Evolutionary conservation across 768 basidiomycete genomes (phyloP).

Genomic region (Lactifluus piperatus): DNA sequence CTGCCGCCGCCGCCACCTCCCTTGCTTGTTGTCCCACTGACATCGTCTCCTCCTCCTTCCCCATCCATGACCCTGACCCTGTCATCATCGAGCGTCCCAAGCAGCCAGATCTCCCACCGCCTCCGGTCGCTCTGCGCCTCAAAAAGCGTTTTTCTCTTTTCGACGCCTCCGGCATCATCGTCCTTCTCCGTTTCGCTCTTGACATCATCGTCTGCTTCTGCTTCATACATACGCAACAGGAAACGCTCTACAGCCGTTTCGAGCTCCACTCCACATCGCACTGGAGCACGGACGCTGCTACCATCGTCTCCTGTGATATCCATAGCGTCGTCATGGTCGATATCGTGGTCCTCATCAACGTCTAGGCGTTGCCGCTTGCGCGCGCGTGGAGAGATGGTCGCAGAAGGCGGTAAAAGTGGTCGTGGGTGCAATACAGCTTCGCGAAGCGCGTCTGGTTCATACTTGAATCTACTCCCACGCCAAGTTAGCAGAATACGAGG

Average conservation of each 20-base stretch:
- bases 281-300: not conserved
- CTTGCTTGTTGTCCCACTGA: too few species aligned
- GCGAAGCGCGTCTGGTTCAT: conserved; percentile 24
- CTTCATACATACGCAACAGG: conserved; percentile 20
- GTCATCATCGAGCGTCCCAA: not conserved
- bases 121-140: not conserved
- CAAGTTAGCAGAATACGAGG: not conserved
- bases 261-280: conserved; percentile 23
- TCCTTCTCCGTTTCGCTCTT: not conserved
- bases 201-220: conserved; percentile 8
- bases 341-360: too few species aligned
- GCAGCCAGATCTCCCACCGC: conserved; percentile 10
- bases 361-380: conserved; percentile 20
- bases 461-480: conserved; percentile 24
- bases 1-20: too few species aligned
- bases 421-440: conserved; percentile 22
- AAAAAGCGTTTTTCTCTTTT: not conserved
- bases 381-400: conserved; percentile 1
- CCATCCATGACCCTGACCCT: too few species aligned
- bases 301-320: not conserved
- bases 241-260: conserved; percentile 27
- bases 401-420: not conserved
- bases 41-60: not conserved
- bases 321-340: not conserved
- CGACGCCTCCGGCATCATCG: not conserved